Evolutionary conservation across 2,329 filamentous ascomycete genomes (phyloP), one percentile per base, ranked within the genome.

Genomic region (Dactylellina cionopaga): DNA sequence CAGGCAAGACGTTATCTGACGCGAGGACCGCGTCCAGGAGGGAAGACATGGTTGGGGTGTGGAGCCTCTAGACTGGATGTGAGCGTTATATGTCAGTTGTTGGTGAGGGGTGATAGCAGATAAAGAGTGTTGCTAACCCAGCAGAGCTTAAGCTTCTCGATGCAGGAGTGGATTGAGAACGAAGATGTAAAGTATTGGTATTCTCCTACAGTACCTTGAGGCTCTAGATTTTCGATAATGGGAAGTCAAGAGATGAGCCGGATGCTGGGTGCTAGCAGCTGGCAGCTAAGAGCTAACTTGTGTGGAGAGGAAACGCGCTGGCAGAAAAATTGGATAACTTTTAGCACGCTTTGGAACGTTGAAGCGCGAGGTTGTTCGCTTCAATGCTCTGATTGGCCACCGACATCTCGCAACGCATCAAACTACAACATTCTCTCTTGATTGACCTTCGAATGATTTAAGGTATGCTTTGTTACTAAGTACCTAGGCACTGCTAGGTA

Each of bases 11-110:
- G 31, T 37, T 31, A 49, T 77, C 84, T 5, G 83, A 84, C 33
- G 81, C 80, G 69, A 85, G 79, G 22, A 83, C 81, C 39, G 82
- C 80, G 76, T 85, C 84, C 10, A 84, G 77, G 31, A 85, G 78
- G 10, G 84, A 85, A 75, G 84, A 85, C 84, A 86, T 86, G 71
- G 64, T 78, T 76, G 55, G 33, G 24, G 44, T 7, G 73, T 56
- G 24, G n/a, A 46, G 33, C 24, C 31, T 13, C 49, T 56, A 4
- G 62, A 35, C 43, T 43, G 10, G 46, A 10, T 49, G 46, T 24
- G 29, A n/a, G 27, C 27, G 22, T 13, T 27, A n/a, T n/a, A 55
- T 51, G 27, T 5, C 22, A 35, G 29, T 2, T 47, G 15, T 31
- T 35, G 15, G 10, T 44, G 66, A 55, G 49, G 58, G 58, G 29